These are phyloP conservation scores for Mortierella hygrophila DNA, from an alignment of 192 early-diverging fungal species.

Conservation along the genomic window DNA sequence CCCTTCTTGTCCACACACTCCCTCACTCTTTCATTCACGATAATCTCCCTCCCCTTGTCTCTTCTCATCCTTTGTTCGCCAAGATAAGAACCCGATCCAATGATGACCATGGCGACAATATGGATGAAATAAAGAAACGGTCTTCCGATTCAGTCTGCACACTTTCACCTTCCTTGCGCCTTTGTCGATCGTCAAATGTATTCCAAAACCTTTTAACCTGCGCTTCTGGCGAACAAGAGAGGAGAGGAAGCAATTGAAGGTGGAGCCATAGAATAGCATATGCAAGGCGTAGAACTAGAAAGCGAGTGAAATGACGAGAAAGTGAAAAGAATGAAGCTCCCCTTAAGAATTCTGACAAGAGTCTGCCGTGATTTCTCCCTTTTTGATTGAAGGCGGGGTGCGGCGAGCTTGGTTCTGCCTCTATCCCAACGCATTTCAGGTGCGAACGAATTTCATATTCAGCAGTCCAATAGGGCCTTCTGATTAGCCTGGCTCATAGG, in stretches of 20 bases:
- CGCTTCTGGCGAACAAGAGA: too few relatives aligned
- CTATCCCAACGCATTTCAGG: conserved; percentile 39
- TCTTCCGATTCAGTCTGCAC: neutral
- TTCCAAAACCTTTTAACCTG: neutral
- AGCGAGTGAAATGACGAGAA: neutral
- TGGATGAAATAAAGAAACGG: neutral
- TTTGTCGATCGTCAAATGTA: neutral
- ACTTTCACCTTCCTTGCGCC: neutral
- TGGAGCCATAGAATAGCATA: neutral
- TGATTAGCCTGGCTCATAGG: neutral
- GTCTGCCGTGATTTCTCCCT: neutral
- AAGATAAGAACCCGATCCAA: neutral
- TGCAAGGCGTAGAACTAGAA: neutral
- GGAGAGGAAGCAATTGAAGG: neutral
- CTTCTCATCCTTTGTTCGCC: neutral
- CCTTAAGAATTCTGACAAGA: neutral
- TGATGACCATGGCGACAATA: neutral
- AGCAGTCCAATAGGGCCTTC: neutral
- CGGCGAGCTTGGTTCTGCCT: conserved; percentile 21
- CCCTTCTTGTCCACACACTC: neutral
- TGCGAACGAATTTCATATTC: conserved; percentile 17
- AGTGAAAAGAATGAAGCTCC: neutral
- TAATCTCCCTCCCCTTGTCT: neutral
- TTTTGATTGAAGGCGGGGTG: neutral
- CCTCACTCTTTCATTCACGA: neutral